A percentile compares a stretch with the other conserved stretches of the same genome.
Conservation (phyloP, 768 basidiomycete genomes). For the Leccinum barrowsii region DNA sequence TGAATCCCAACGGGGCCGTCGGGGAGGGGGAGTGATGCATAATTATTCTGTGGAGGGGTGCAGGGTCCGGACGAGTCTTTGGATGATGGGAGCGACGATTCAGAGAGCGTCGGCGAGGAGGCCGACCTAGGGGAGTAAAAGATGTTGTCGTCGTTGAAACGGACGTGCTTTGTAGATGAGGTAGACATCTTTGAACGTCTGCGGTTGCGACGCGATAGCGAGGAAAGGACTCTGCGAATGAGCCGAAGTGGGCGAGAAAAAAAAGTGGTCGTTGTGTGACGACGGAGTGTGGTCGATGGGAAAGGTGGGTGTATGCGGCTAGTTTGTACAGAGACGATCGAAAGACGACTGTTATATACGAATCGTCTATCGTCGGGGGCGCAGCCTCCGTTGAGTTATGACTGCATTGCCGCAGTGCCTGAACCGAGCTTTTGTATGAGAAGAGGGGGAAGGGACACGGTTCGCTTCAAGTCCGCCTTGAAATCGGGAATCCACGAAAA, state of each 20-base stretch:
- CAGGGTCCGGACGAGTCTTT: constrained; percentile 27
- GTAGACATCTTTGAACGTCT: constrained; percentile 18
- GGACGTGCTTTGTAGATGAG: constrained; percentile 24
- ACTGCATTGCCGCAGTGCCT: constrained; percentile 28
- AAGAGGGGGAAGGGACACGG: neutral
- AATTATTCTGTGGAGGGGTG: constrained; percentile 29
- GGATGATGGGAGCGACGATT: constrained; percentile 30
- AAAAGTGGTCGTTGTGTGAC: constrained; percentile 3
- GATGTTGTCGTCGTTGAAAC: constrained; percentile 31
- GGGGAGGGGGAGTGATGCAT: constrained; percentile 19
- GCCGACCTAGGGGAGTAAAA: constrained; percentile 28
- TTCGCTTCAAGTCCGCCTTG: constrained; percentile 4
- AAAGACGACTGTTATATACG: constrained; percentile 16
- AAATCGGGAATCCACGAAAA: constrained; percentile 13
- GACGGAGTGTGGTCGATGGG: neutral
- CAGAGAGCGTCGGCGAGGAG: constrained; percentile 26
- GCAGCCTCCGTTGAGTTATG: constrained; percentile 23
- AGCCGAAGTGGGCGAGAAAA: constrained; percentile 7
- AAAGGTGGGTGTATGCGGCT: neutral
- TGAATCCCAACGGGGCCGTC: constrained; percentile 29
- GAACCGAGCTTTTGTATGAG: neutral
- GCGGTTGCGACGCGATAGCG: constrained; percentile 9
- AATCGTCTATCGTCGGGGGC: constrained; percentile 17
- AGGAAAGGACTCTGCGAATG: constrained; percentile 7
- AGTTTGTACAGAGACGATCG: constrained; percentile 1